Evolutionary conservation across 352 stramenopile species (phyloP).

Genomic region (Phytopythium helicoides): DNA sequence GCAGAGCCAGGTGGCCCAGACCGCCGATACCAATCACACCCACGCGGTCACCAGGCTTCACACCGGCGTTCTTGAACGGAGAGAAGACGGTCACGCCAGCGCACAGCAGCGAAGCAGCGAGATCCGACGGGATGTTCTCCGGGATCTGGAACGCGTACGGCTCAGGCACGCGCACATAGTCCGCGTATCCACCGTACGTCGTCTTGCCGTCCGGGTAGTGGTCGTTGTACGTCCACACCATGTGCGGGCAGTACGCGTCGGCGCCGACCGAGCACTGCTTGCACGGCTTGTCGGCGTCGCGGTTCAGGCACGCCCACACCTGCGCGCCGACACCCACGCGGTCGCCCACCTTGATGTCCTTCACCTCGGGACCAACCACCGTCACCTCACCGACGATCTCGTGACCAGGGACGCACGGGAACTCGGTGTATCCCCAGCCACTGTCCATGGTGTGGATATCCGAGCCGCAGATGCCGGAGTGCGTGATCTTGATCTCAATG

Average conservation of each 20-base stretch:
- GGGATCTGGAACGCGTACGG: slow-evolving; percentile 76
- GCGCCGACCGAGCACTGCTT: slow-evolving; percentile 43
- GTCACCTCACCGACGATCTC: slow-evolving; percentile 53
- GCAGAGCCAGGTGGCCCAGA: slow-evolving; percentile 80
- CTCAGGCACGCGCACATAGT: slow-evolving; percentile 60
- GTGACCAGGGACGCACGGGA: slow-evolving; percentile 41
- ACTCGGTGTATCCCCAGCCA: slow-evolving; percentile 28
- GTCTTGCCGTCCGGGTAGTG: slow-evolving; percentile 35
- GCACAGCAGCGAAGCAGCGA: slow-evolving; percentile 71
- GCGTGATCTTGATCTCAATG: slow-evolving; percentile 57
- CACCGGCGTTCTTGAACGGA: slow-evolving; percentile 51
- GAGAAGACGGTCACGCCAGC: slow-evolving; percentile 80
- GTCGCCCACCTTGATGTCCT: slow-evolving; percentile 68
- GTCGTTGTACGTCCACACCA: slow-evolving; percentile 48
- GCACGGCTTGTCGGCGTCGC: slow-evolving; percentile 50
- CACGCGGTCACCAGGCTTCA: slow-evolving; percentile 51
- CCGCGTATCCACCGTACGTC: slow-evolving; percentile 62
- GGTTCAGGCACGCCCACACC: slow-evolving; percentile 45
- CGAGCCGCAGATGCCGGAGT: slow-evolving; percentile 50
- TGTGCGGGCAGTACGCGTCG: slow-evolving; percentile 59
- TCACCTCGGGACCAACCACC: slow-evolving; percentile 36
- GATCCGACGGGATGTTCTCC: slow-evolving; percentile 49
- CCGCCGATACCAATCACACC: slow-evolving; percentile 79
- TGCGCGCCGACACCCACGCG: slow-evolving; percentile 64
- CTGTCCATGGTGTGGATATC: slow-evolving; percentile 44